Conservation (phyloP, 257 asterid genomes). For the Haberlea rhodopensis region DNA sequence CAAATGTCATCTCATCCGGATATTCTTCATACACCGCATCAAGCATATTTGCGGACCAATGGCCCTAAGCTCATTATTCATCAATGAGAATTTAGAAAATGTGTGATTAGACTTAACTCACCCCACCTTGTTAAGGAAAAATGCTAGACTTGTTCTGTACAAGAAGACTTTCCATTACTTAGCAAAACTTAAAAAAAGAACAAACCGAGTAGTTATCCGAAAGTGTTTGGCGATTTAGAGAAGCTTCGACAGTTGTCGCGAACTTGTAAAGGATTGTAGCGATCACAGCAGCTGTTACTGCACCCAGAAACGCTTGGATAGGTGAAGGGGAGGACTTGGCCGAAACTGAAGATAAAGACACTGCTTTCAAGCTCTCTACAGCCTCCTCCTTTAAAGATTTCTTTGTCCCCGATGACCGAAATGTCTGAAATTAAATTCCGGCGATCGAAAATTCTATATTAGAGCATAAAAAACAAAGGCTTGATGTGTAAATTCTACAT, state of each 20-base stretch:
- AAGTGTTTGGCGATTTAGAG: conserved; percentile 71
- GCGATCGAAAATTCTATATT: conserved; percentile 12
- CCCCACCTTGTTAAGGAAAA: background rate
- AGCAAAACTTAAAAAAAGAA: conserved; percentile 10
- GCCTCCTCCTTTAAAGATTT: conserved; percentile 75
- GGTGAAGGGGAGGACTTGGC: conserved; percentile 69
- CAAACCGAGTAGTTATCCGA: conserved; percentile 75
- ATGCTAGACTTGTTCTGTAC: background rate
- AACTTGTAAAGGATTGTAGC: conserved; percentile 75
- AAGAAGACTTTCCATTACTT: background rate
- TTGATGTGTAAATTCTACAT: background rate
- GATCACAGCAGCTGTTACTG: conserved; percentile 67
- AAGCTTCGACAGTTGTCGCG: conserved; percentile 64
- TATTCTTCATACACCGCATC: background rate
- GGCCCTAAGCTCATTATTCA: background rate
- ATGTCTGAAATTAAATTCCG: conserved; percentile 44
- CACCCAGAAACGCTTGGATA: conserved; percentile 77
- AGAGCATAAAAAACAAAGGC: background rate
- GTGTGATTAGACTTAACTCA: background rate
- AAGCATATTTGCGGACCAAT: background rate
- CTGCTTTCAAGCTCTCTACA: conserved; percentile 60
- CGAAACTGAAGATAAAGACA: conserved; percentile 47
- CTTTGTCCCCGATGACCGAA: conserved; percentile 68
- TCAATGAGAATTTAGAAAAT: too few species aligned
- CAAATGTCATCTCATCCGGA: background rate